Percentiles rank a stretch among this genome's conserved stretches.
These are phyloP conservation scores for Chaetoceros muelleri DNA, from an alignment of 108 stramenopile genomes.

Conservation along the genomic window DNA sequence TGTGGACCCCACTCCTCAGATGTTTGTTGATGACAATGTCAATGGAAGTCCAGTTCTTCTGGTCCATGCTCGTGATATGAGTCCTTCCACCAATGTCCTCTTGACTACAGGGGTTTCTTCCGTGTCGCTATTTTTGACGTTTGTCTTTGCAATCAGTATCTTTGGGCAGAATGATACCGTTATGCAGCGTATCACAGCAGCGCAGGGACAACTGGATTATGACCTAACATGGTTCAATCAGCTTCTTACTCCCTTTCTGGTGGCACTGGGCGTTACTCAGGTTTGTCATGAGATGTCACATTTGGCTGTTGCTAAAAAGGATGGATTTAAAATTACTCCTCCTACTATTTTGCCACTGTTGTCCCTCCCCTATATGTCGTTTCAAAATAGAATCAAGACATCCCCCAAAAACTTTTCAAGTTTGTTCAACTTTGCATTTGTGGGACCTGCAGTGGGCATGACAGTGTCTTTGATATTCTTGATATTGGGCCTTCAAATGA, in stretches of 20 bases:
- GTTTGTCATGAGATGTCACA: slow-evolving; percentile 47
- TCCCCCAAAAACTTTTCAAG: slow-evolving; percentile 41
- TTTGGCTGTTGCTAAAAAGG: slow-evolving; percentile 28
- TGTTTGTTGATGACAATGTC: slow-evolving; percentile 3
- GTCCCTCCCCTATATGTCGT: slow-evolving; percentile 37
- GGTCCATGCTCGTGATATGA: slow-evolving; percentile 28
- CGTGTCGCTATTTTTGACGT: slow-evolving; percentile 17
- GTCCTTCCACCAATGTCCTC: slow-evolving; percentile 6
- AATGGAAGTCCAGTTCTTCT: slow-evolving; percentile 25
- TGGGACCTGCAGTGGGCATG: slow-evolving; percentile 53
- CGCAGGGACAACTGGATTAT: slow-evolving; percentile 18
- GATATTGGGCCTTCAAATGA: slow-evolving; percentile 41
- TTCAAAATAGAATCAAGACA: slow-evolving; percentile 41
- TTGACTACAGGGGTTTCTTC: slow-evolving; percentile 11
- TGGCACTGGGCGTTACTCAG: slow-evolving; percentile 26
- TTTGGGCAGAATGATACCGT: slow-evolving; percentile 32
- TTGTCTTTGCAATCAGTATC: slow-evolving; percentile 30
- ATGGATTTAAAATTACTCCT: slow-evolving; percentile 25
- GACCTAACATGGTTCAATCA: slow-evolving; percentile 48
- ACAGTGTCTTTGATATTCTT: slow-evolving; percentile 37
- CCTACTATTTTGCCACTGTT: slow-evolving; percentile 29
- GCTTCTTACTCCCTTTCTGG: slow-evolving; percentile 28
- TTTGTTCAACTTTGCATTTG: slow-evolving; percentile 67
- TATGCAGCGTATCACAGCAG: slow-evolving; percentile 24
- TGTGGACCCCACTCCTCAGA: slow-evolving; percentile 19